Evolutionary conservation across 345 rosid species (phyloP).

Genomic region (Cardamine resedifolia): DNA sequence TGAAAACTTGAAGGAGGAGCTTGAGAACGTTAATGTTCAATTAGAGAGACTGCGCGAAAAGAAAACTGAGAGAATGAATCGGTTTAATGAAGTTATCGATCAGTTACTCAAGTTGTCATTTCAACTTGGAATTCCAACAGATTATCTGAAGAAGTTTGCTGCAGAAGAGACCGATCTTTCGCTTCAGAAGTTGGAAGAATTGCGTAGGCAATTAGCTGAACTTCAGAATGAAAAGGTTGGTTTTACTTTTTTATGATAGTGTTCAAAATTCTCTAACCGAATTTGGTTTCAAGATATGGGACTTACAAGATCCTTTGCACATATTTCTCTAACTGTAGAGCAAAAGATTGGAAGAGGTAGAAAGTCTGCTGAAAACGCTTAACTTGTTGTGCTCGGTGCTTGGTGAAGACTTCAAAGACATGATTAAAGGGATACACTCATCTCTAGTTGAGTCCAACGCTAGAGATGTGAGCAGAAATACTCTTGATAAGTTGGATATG

Average conservation of each 20-base stretch:
- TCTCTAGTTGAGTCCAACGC: slow-evolving; percentile 43
- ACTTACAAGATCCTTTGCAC: not conserved
- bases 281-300: not conserved
- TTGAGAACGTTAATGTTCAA: slow-evolving; percentile 39
- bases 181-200: slow-evolving; percentile 50
- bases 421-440: slow-evolving; percentile 46
- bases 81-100: slow-evolving; percentile 49
- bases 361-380: slow-evolving; percentile 42
- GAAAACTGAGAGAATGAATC: slow-evolving; percentile 48
- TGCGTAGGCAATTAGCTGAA: slow-evolving; percentile 42
- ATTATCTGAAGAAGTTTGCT: slow-evolving; percentile 31
- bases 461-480: slow-evolving; percentile 47
- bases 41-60: slow-evolving; percentile 50
- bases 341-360: slow-evolving; percentile 49
- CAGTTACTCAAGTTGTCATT: slow-evolving; percentile 48
- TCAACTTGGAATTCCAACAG: slow-evolving; percentile 46
- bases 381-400: slow-evolving; percentile 57
- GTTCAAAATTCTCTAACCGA: not conserved
- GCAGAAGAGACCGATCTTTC: slow-evolving; percentile 57
- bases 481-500: slow-evolving; percentile 51
- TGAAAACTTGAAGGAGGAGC: slow-evolving; percentile 52
- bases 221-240: slow-evolving; percentile 65
- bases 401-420: slow-evolving; percentile 54
- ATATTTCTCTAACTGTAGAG: slow-evolving; percentile 37
- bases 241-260: not conserved